These are phyloP conservation scores for Persicaria tinctoria DNA, from an alignment of 148 eudicot genomes.

Conservation along the genomic window DNA sequence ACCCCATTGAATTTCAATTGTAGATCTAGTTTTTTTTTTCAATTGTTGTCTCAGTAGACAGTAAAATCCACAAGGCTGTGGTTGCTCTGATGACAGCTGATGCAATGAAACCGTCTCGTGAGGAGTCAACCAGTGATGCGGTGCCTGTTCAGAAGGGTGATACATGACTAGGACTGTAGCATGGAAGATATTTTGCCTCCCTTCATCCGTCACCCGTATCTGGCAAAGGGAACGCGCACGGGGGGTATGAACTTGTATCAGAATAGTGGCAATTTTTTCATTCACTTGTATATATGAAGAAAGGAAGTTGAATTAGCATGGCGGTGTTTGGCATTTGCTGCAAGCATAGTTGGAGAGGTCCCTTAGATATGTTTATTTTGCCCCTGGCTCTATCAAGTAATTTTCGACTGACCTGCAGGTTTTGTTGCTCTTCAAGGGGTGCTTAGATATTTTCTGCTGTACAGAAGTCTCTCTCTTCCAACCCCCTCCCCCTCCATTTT, in stretches of 20 bases:
- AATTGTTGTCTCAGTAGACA: too few species aligned
- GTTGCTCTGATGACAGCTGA: slow-evolving; percentile 80
- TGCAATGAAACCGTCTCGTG: slow-evolving; percentile 54
- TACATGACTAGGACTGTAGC: background rate
- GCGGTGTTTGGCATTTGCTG: background rate
- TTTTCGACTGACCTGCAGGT: background rate
- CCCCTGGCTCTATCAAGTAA: background rate
- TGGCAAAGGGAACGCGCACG: too few species aligned
- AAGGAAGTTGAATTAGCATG: background rate
- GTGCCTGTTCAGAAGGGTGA: slow-evolving; percentile 1
- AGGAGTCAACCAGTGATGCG: background rate
- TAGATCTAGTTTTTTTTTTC: too few species aligned
- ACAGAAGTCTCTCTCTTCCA: too few species aligned
- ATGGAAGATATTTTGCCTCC: too few species aligned
- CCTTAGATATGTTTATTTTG: background rate
- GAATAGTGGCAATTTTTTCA: background rate
- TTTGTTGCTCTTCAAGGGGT: background rate
- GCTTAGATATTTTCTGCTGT: too few species aligned
- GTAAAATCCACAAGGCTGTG: slow-evolving; percentile 83
- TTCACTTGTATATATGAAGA: background rate
- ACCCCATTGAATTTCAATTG: too few species aligned
- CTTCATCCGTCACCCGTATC: too few species aligned
- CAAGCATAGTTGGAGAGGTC: background rate
- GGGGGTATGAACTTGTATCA: background rate
- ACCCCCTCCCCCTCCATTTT: too few species aligned